Evolutionary conservation across 352 stramenopile genomes (phyloP), one percentile per base, ranked within the genome.

Genomic region (Globisporangium paddicum): DNA sequence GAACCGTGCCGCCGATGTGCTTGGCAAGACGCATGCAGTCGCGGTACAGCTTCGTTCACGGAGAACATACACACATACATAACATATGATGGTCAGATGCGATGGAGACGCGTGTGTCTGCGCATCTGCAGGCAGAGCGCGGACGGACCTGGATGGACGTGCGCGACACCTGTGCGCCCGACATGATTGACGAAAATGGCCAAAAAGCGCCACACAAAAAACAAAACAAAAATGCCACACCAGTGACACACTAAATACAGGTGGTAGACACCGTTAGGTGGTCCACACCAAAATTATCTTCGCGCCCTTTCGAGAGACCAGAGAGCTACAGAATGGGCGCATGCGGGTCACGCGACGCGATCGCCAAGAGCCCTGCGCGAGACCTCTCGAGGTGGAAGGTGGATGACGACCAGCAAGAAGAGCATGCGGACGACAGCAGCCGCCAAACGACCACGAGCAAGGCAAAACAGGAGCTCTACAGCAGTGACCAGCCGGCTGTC

Each of bases 11-110:
- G 28, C 85, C 85, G 41, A 95, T 95, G 71, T 95, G 85, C 70
- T 95, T 93, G 40, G 85, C 82, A 32, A 95, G 72, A 55, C 85
- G 85, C 69, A 95, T 56, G 68, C 79, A 92, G 63, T 95, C 85
- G 50, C 85, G 81, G 67, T 93, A 95, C 18, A 95, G 69, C 85
- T 95, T n/a, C n/a, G 59, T 23, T 47, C 30, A 18, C 34, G 35
- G 1, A 32, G 28, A 28, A 56, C 35, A 3, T 30, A 62, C n/a
- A 53, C 16, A 16, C 3, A 44, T 6, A 7, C 21, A 50, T 18
- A 3, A 32, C 21, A n/a, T n/a, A n/a, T n/a, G n/a, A n/a, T 37
- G 2, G 18, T 41, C 13, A 54, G 18, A 28, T n/a, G 8, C 1
- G 14, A 11, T 1, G 18, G 10, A 16, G 2, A 16, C 1, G 25